Evolutionary conservation across 305 asterid genomes (phyloP).

Genomic region (Fraxinus dipetala): DNA sequence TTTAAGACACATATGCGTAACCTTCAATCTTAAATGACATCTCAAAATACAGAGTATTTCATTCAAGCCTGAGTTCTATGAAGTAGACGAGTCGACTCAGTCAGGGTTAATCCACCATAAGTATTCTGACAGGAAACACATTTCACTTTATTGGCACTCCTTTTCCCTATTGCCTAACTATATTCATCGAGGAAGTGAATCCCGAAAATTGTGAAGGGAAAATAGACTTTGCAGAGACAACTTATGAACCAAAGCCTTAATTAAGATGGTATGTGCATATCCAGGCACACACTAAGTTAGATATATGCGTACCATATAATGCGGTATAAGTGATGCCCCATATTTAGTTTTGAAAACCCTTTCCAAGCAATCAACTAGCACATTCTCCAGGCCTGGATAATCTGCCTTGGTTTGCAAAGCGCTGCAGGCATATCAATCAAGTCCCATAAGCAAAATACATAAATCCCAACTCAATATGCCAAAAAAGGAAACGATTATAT

Average conservation of each 20-base stretch:
- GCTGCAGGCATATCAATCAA: slow-evolving; percentile 35
- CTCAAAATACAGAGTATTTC: not conserved
- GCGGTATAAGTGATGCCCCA: slow-evolving; percentile 91
- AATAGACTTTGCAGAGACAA: not conserved
- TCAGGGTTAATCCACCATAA: not conserved
- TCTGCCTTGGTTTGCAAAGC: slow-evolving; percentile 71
- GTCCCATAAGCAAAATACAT: not conserved
- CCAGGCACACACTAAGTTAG: not conserved
- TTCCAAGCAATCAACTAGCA: slow-evolving; percentile 67
- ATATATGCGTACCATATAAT: slow-evolving; percentile 57
- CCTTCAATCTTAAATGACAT: not conserved
- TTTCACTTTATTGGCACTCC: not conserved
- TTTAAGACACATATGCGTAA: not conserved
- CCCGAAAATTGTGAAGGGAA: not conserved
- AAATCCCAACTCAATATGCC: not conserved
- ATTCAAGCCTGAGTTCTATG: not conserved
- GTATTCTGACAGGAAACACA: not conserved
- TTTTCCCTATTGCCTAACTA: not conserved
- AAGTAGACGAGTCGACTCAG: not conserved
- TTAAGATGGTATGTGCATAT: not conserved
- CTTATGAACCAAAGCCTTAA: not conserved
- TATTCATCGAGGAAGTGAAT: not conserved
- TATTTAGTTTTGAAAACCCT: slow-evolving; percentile 75
- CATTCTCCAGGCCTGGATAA: slow-evolving; percentile 72
- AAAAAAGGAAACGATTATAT: not conserved